A percentile compares a stretch with the other conserved stretches of the same genome.
Conservation (phyloP, 768 basidiomycete genomes). For the Porphyrellus cyaneotinctus region DNA sequence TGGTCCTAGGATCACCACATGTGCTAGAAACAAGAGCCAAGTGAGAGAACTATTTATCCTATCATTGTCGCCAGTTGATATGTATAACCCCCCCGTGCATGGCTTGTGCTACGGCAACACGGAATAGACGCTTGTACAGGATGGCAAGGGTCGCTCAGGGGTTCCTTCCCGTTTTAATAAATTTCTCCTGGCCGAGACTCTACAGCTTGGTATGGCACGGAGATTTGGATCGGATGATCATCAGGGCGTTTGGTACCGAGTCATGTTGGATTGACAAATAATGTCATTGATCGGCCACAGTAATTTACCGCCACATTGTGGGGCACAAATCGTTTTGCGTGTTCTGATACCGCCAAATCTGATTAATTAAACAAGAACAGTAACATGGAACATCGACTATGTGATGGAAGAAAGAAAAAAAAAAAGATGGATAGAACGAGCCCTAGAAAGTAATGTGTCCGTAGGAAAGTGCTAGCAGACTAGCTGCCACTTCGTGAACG, state of each 20-base stretch:
- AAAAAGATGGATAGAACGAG: not conserved
- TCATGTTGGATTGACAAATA: not conserved
- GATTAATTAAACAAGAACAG: slow-evolving; percentile 1
- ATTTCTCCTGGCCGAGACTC: not conserved
- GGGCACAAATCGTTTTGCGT: not conserved
- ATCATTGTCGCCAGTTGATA: not conserved
- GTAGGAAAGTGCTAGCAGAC: slow-evolving; percentile 7
- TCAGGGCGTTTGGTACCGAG: not conserved
- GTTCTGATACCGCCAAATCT: not conserved
- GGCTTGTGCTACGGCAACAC: not conserved
- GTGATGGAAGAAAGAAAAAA: not conserved
- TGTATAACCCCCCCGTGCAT: not conserved
- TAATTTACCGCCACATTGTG: not conserved
- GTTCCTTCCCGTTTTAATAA: not conserved
- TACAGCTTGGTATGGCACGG: slow-evolving; percentile 26
- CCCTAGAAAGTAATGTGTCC: not conserved
- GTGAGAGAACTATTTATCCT: not conserved
- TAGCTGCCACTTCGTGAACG: slow-evolving; percentile 2
- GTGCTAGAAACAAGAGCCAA: not conserved
- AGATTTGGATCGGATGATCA: slow-evolving; percentile 7
- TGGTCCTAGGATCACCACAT: not conserved
- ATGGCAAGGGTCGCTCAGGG: slow-evolving; percentile 14
- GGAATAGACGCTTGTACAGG: slow-evolving; percentile 23
- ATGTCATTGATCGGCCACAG: not conserved
- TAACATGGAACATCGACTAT: not conserved